phyloP scores from a whole-genome alignment of 257 asterid genomes.

The Nyctanthes arbortristis region DNA sequence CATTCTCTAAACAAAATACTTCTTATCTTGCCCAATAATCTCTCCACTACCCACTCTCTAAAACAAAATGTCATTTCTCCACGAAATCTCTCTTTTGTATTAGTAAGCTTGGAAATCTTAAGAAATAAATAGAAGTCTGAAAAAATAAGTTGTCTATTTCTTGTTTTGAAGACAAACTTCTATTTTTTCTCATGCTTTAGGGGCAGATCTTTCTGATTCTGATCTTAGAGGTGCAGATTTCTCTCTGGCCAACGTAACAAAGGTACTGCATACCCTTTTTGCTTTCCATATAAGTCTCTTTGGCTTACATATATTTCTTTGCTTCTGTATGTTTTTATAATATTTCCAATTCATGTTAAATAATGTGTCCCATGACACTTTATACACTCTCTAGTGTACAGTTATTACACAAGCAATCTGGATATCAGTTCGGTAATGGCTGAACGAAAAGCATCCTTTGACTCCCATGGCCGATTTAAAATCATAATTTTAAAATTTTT shows the following conservation, averaged over 20 bases:
- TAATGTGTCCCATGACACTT: background rate
- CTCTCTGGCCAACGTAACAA: slow-evolving; percentile 86
- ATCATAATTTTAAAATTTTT: background rate
- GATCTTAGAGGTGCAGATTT: slow-evolving; percentile 98
- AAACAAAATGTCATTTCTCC: too few species aligned
- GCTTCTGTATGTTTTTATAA: background rate
- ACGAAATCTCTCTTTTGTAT: too few species aligned
- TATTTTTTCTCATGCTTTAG: slow-evolving; percentile 36
- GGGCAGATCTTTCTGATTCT: slow-evolving; percentile 94
- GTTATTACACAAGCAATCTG: background rate
- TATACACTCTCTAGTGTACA: background rate
- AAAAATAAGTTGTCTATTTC: background rate
- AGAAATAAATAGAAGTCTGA: background rate
- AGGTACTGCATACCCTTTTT: slow-evolving; percentile 46
- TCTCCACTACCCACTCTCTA: too few species aligned
- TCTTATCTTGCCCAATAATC: too few species aligned
- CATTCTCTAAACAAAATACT: too few species aligned
- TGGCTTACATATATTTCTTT: background rate
- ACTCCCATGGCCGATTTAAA: background rate
- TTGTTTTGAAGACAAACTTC: background rate
- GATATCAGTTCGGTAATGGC: background rate
- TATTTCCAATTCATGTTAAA: too few species aligned
- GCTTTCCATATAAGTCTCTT: background rate
- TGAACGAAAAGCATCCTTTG: background rate
- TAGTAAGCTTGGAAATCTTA: background rate